Base-by-base conservation (phyloP, 805 yeast genomes). In the Saccharomycopsis olivae region DNA sequence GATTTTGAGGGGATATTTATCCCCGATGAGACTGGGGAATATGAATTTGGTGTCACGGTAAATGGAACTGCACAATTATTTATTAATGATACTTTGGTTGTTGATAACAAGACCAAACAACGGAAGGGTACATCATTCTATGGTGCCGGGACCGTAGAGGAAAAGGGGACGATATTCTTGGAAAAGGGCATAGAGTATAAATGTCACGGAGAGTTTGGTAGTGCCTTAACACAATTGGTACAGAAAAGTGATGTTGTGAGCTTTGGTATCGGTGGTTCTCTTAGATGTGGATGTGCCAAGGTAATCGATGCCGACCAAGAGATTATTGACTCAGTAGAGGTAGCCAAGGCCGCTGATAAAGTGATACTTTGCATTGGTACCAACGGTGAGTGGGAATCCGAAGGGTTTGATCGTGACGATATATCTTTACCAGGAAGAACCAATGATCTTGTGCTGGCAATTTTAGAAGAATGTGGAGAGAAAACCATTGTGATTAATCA, bases 71-170 rank as follows among this genome's bases (percentile, higher is more conserved):
- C 75, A 23, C 67, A 65, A 51, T 44, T 77, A 17, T 77, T 62
- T 48, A 53, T 75, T 37, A 68, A 77, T 49, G 79, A 56, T 41
- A 49, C 68, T 49, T 57, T 73, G 41, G 58, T 77, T 24, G 69
- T 73, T 37, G 80, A 76, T 53, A 74, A 75, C 57, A 66, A 63
- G 49, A 68, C 74, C 33, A 53, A 62, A 20, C 82, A 77, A 58
- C 56, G 47, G 2, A 52, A 49, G 21, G 82, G 80, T 10, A 55
- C 58, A 25, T 59, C 68, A 3, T 75, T 73, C 59, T 72, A 71
- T 54, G 70, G 71, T 13, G 50, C 59, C 53, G 83, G 80, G 36
- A 68, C 82, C 13, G 50, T 64, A 28, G 80, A 75, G 54, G 74
- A 59, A 47, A 56, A 49, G 6, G 66, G 67, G 3, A 47, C 52